Conservation (phyloP, 768 basidiomycete species). For the Pleurotus salmoneostramineus region DNA sequence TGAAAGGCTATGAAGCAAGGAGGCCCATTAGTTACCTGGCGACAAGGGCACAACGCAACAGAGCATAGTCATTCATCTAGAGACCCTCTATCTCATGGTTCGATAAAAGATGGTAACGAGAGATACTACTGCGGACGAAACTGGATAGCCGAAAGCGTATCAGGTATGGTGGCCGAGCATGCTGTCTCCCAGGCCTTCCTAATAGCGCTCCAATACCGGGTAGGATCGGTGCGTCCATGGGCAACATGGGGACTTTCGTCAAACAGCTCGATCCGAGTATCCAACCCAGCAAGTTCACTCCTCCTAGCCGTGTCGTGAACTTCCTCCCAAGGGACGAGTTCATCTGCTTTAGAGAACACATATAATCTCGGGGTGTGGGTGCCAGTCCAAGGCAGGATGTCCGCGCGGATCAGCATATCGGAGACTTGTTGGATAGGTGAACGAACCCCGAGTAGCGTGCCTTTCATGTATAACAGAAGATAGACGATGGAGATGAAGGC, state of each 20-base stretch:
- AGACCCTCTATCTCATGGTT: too few species aligned
- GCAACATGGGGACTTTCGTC: constrained; percentile 40
- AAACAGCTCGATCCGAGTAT: constrained; percentile 31
- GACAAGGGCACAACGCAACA: too few species aligned
- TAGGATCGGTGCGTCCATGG: constrained; percentile 39
- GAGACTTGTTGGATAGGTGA: constrained; percentile 22
- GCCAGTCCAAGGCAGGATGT: constrained; percentile 37
- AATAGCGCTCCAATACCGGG: constrained; percentile 40
- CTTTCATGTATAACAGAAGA: constrained; percentile 14
- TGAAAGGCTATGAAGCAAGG: too few species aligned
- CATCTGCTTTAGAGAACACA: constrained; percentile 39
- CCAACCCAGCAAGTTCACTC: constrained; percentile 26
- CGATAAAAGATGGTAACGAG: too few species aligned
- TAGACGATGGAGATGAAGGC: constrained; percentile 25
- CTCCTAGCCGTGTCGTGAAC: constrained; percentile 31
- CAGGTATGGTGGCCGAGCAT: not conserved
- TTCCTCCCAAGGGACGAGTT: constrained; percentile 30
- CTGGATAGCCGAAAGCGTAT: too few species aligned
- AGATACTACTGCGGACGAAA: too few species aligned
- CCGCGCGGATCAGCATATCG: constrained; percentile 19
- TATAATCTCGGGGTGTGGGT: constrained; percentile 37
- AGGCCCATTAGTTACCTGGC: too few species aligned
- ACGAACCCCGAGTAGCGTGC: constrained; percentile 18
- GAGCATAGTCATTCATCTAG: too few species aligned
- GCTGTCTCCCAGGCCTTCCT: constrained; percentile 32